phyloP scores from a whole-genome alignment of 2,329 filamentous ascomycete genomes.

The Magnaporthales sp. region DNA sequence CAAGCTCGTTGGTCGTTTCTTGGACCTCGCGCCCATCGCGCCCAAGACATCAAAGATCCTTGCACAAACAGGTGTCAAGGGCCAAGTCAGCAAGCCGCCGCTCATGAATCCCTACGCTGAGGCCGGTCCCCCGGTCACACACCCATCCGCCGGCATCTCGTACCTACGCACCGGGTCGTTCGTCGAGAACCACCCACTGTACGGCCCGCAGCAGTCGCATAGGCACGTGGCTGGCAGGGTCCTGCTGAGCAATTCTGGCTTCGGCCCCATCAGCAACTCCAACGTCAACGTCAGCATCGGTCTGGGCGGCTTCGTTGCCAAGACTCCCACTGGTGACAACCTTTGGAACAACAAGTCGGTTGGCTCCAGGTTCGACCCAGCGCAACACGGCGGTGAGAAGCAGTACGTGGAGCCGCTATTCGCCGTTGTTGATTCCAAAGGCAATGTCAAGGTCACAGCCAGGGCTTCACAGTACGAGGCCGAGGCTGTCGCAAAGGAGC shows the following conservation, averaged over 20 bases:
- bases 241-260: background rate
- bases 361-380: slow-evolving; percentile 30
- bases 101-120: slow-evolving; percentile 36
- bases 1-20: slow-evolving; percentile 47
- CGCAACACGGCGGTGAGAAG: slow-evolving; percentile 43
- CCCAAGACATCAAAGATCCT: background rate
- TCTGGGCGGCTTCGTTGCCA: slow-evolving; percentile 44
- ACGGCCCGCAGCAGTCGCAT: slow-evolving; percentile 46
- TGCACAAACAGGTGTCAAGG: slow-evolving; percentile 10
- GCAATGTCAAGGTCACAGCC: slow-evolving; percentile 37
- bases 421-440: slow-evolving; percentile 39
- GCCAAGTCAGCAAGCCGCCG: slow-evolving; percentile 15
- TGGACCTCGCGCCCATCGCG: slow-evolving; percentile 50
- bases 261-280: slow-evolving; percentile 1
- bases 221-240: slow-evolving; percentile 42
- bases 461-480: slow-evolving; percentile 27
- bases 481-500: slow-evolving; percentile 37
- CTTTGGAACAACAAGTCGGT: slow-evolving; percentile 24
- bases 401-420: slow-evolving; percentile 36
- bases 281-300: slow-evolving; percentile 33
- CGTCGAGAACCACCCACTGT: slow-evolving; percentile 51
- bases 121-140: slow-evolving; percentile 48
- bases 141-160: slow-evolving; percentile 54
- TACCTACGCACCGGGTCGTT: slow-evolving; percentile 48
- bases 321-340: slow-evolving; percentile 31